Base-by-base conservation (phyloP, 176 grass and related monocot species). In the Alopecurus myosuroides region DNA sequence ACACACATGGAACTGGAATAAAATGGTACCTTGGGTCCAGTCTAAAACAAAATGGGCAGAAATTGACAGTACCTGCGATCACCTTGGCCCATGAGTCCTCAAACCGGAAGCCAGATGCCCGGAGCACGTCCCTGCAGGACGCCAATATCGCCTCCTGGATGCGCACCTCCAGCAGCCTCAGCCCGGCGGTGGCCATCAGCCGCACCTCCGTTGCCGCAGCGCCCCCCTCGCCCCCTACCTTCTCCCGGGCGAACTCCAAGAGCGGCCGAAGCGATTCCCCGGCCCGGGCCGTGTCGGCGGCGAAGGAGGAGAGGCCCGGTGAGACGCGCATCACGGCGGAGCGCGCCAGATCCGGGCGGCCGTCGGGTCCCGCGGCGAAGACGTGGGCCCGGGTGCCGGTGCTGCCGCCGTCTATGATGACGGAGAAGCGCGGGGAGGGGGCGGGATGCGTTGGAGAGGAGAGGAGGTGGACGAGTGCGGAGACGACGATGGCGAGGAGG, bases 101-200 rank as follows among this genome's bases (percentile, higher is more conserved):
- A 62, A 98, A 98, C 3, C 58, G 81, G 84, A 98, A 95, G 20
- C 83, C 91, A 44, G 89, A 92, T 35, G 86, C 67, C 77, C 89
- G 35, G 44, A 98, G 85, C 23, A 86, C 87, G 58, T 79, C 86
- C 66, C 89, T 94, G 85, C 93, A 93, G 19, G 91, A 93, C 56
- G 83, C 84, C 51, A 98, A 33, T 81, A 98, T 94, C 17, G 77
- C 84, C 56, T 90, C 91, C 88, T 56, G 86, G 11, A 90, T 42
- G 33, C 39, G 60, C 58, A 51, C 77, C 57, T 87, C 81, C 19
- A 95, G 81, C 80, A 95, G 76, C 52, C 93, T 85, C 76, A 98
- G 82, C 33, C 96, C 93, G 7, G 93, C 93, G 31, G 96, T 98
- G 15, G 93, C 91, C 96, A 98, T 98, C 45, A 98, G 83, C 52